Percentiles rank a stretch among this genome's conserved stretches.
Conservation (phyloP, 371 early-diverging fungal species). For the Mucor circinelloides region DNA sequence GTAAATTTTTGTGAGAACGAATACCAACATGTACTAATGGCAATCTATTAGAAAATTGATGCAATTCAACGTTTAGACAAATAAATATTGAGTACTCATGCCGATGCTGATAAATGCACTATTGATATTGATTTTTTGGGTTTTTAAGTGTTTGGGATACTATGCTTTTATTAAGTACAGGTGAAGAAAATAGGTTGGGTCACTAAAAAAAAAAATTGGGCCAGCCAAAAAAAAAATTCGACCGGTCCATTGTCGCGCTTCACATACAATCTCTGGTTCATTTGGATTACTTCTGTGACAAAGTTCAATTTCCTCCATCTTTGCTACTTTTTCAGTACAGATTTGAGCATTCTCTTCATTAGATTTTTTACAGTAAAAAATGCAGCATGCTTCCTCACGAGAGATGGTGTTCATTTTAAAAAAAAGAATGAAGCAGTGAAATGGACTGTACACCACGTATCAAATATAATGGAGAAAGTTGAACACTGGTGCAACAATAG, state of each 20-base stretch:
- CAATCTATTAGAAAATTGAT: not conserved
- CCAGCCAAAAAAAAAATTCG: slow-evolving; percentile 5
- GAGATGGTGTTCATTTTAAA: slow-evolving; percentile 17
- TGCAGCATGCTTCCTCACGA: slow-evolving; percentile 14
- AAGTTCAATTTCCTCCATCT: slow-evolving; percentile 12
- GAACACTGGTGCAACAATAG: too few relatives aligned
- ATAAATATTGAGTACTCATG: too few relatives aligned
- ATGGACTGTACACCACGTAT: too few relatives aligned
- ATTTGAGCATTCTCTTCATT: slow-evolving; percentile 15
- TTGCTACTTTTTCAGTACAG: slow-evolving; percentile 13
- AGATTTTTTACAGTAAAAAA: slow-evolving; percentile 3
- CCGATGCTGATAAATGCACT: too few relatives aligned
- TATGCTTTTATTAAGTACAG: too few relatives aligned
- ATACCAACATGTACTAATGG: not conserved
- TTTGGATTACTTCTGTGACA: slow-evolving; percentile 3
- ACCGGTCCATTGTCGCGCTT: too few relatives aligned
- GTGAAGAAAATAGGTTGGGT: too few relatives aligned
- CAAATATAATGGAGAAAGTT: too few relatives aligned
- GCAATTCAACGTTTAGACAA: not conserved
- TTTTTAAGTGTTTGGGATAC: too few relatives aligned
- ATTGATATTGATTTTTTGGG: too few relatives aligned
- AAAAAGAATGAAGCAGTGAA: not conserved
- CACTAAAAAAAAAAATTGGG: too few relatives aligned
- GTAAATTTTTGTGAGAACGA: not conserved
- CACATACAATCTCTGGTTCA: slow-evolving; percentile 14